Base-by-base conservation (phyloP, 352 stramenopile species). In the Globisporangium paroecandrum region DNA sequence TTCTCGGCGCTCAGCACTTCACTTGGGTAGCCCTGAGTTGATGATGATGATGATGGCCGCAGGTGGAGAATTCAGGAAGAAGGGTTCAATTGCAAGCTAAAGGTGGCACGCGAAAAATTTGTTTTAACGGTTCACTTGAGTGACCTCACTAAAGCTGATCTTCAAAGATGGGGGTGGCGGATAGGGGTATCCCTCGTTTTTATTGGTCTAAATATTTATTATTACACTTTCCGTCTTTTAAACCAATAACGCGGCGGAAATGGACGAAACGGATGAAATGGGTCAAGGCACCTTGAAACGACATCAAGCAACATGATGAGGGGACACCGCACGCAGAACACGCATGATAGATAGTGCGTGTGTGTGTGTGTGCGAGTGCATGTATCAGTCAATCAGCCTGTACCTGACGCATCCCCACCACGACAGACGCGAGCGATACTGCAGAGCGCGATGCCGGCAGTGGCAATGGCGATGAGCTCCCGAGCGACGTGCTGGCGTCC, bases 401-500 rank as follows among this genome's bases (percentile, higher is more conserved):
- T 34, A 34, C 2, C 47, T 47, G 15, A 41, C 38, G 15, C 13
- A 9, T 49, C n/a, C 24, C 27, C 1, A 24, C 27, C 5, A 66
- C 66, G 66, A 55, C 32, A 3, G 58, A 62, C 12, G 1, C 38
- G n/a, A n/a, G 43, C 1, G 36, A 41, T 4, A 12, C 29, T 12
- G 41, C 47, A 2, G 58, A 62, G 20, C 32, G 25, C n/a, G 49
- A 51, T 15, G 22, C 36, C 18, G 51, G 22, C 55, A 47, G 18
- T 47, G 38, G 38, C 41, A 49, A 49, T 49, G 25, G 18, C 24
- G 65, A 61, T 1, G 65, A 71, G 13, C 63, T 83, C 56, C 27
- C 68, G 24, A 27, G 43, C 49, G 72, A 71, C 29, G 49, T 78
- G 34, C 74, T 82, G 49, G 46, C 75, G 41, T 67, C 78, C 56